Conservation (phyloP, 129 eudicot species). For the Solidago caesia region DNA sequence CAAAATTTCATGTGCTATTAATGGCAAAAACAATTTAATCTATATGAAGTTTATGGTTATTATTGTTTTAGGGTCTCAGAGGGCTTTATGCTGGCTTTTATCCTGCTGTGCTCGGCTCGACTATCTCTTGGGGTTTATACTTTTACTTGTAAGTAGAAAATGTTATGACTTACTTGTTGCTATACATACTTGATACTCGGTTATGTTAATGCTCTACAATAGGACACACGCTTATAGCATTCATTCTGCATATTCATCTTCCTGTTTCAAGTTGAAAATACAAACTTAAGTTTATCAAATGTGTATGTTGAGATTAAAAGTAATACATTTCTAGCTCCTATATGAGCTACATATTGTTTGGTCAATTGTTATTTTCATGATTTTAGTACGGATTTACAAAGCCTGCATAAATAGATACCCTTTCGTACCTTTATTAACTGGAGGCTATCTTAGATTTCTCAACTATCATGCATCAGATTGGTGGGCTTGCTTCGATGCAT, state of each 20-base stretch:
- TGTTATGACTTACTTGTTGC: not conserved
- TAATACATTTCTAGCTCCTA: no score
- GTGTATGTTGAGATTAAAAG: not conserved
- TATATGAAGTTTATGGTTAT: slow-evolving; percentile 8
- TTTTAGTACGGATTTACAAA: slow-evolving; percentile 4
- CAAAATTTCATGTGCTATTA: not conserved
- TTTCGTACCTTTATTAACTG: not conserved
- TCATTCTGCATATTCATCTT: not conserved
- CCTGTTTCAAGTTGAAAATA: not conserved
- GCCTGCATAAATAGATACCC: not conserved
- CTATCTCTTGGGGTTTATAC: slow-evolving; percentile 94
- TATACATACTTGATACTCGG: not conserved
- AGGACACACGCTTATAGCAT: not conserved
- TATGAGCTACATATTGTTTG: not conserved
- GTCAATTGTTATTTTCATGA: not conserved
- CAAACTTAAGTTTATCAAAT: not conserved
- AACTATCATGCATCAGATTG: slow-evolving; percentile 3
- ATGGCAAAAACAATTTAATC: not conserved
- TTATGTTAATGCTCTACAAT: not conserved
- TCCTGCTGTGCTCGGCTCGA: slow-evolving; percentile 95
- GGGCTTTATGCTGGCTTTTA: slow-evolving; percentile 93
- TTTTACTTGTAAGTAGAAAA: slow-evolving; percentile 79
- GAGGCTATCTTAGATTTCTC: not conserved
- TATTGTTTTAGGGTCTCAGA: slow-evolving; percentile 66
- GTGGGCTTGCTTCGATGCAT: slow-evolving; percentile 17